These are phyloP conservation scores for Penicillium sp. DNA, from an alignment of 2,329 filamentous ascomycete genomes.

Conservation along the genomic window DNA sequence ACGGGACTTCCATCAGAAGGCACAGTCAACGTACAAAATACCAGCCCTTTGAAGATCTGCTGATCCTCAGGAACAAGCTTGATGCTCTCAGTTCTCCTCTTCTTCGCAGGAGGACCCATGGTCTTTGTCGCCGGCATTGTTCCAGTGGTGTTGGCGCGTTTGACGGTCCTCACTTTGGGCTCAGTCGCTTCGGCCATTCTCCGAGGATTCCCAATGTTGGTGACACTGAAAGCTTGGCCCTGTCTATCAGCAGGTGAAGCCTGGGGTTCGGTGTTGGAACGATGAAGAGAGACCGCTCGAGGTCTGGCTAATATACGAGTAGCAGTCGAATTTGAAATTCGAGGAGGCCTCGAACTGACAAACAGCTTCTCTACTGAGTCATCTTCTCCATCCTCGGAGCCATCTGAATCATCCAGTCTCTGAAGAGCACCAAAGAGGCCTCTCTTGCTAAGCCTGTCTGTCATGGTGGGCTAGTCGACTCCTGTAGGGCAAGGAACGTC, in stretches of 20 bases:
- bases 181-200: neutral
- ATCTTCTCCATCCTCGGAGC: constrained; percentile 23
- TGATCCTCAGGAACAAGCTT: constrained; percentile 50
- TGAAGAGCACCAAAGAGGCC: constrained; percentile 38
- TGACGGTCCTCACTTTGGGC: constrained; percentile 4
- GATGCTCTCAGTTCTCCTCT: constrained; percentile 34
- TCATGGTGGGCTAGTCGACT: constrained; percentile 20
- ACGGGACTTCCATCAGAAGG: neutral
- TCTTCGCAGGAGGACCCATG: constrained; percentile 18
- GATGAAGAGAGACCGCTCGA: constrained; percentile 3
- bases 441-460: constrained; percentile 25
- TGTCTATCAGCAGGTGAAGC: constrained; percentile 1
- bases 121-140: constrained; percentile 11
- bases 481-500: constrained; percentile 3
- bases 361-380: constrained; percentile 20
- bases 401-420: constrained; percentile 27
- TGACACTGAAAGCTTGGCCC: neutral
- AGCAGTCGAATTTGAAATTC: neutral
- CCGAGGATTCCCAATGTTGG: neutral
- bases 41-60: constrained; percentile 58
- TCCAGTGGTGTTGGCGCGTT: constrained; percentile 13
- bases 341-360: constrained; percentile 2
- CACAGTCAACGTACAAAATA: constrained; percentile 49
- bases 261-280: constrained; percentile 11
- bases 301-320: neutral